Base-by-base conservation (phyloP, 805 yeast species). In the Brettanomyces anomalus region DNA sequence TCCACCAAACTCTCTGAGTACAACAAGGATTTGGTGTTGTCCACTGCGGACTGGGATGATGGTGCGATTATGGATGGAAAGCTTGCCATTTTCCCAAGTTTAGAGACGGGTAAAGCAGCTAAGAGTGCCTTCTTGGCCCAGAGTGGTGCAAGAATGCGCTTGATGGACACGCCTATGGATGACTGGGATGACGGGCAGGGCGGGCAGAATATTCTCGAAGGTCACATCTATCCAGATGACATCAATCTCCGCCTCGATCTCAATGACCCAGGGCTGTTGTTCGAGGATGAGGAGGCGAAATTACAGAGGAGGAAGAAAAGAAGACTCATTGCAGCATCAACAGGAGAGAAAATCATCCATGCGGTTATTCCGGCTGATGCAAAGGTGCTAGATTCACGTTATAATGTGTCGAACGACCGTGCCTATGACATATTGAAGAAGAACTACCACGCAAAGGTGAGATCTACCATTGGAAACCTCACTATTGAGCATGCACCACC, bases 401-500 rank as follows among this genome's bases (percentile, higher is more conserved):
- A 84, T 63, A 84, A 85, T 58, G 72, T 90, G 33, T 88, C 97
- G 6, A 93, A 93, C 62, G 98, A 93, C 61, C 73, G 76, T 36
- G 84, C 82, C 36, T 93, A 93, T 60, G 95, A 86, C 45, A 64
- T 82, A 42, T 68, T 93, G 50, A 84, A 83, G 55, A 84, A 79
- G 44, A 89, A 87, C 54, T 88, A 89, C 59, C 95, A 88, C 58
- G 79, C 94, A 33, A 90, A 86, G 67, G 85, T 90, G 32, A 79
- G 98, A 60, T 79, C 96, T 3, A 94, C 95, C 5, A 79, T 93
- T 54, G 95, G 97, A 37, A 86, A 90, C 51, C 70, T 93, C 48
- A 81, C 77, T 40, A 88, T 93, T 48, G 97, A 93, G 55, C 98
- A 93, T 60, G 77, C 97, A 0, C 71, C 79, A 52, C 95, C 96